A percentile compares a stretch with the other conserved stretches of the same genome.
These are phyloP conservation scores for Puccinia polysora DNA, from an alignment of 1,284 basidiomycete genomes.

Conservation along the genomic window DNA sequence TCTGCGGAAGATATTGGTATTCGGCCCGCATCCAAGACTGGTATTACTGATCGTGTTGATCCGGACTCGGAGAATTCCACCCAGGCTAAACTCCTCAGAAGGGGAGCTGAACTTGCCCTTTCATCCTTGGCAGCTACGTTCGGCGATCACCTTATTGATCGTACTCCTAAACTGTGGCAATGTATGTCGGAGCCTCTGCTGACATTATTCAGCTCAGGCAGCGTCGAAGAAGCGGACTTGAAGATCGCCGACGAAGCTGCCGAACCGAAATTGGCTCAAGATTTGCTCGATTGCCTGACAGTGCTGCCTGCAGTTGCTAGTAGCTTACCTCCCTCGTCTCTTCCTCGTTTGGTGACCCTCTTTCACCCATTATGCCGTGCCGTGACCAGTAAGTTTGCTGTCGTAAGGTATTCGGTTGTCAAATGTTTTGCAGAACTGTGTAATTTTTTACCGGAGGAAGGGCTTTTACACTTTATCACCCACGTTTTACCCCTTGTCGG, in stretches of 20 bases:
- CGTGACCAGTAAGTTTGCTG: constrained; percentile 75
- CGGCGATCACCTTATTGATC: constrained; percentile 66
- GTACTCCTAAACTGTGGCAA: constrained; percentile 87
- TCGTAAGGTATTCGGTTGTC: constrained; percentile 81
- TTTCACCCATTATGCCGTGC: constrained; percentile 73
- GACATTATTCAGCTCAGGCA: constrained; percentile 63
- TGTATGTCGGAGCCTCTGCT: constrained; percentile 77
- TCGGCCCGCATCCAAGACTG: constrained; percentile 40
- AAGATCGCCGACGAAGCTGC: constrained; percentile 56
- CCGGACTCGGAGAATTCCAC: constrained; percentile 40
- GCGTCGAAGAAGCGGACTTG: constrained; percentile 58
- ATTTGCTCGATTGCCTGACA: constrained; percentile 86
- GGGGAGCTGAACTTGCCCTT: constrained; percentile 83
- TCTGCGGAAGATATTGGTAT: constrained; percentile 59
- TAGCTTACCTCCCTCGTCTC: constrained; percentile 67
- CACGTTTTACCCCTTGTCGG: constrained; percentile 76
- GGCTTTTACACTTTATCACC: constrained; percentile 83
- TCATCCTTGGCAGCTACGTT: constrained; percentile 72
- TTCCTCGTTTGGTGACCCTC: constrained; percentile 65
- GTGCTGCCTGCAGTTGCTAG: constrained; percentile 77
- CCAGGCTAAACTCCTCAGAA: constrained; percentile 58
- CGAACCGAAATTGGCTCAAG: constrained; percentile 63
- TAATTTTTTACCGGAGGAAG: constrained; percentile 73
- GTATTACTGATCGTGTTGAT: not conserved
- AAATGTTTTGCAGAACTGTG: constrained; percentile 82